These are phyloP conservation scores for Xylaria sp. DNA, from an alignment of 2,329 filamentous ascomycete genomes.

Conservation along the genomic window DNA sequence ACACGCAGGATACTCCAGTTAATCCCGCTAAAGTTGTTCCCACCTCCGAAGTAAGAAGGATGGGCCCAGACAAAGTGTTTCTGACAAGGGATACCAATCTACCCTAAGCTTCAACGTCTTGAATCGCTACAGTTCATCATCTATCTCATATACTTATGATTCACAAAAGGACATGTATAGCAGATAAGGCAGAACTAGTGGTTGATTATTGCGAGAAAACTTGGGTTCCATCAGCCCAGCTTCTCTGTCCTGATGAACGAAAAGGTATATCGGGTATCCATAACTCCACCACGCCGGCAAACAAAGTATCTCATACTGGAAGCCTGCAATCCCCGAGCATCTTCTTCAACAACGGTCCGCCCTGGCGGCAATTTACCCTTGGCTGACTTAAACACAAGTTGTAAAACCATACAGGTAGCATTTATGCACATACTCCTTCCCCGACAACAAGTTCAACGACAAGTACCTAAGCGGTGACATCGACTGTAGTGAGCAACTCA, in stretches of 20 bases:
- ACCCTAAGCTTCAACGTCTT: not conserved
- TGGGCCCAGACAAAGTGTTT: not conserved
- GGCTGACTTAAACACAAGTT: not conserved
- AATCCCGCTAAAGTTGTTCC: not conserved
- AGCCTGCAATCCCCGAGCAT: not conserved
- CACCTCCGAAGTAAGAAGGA: not conserved
- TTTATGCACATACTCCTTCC: not conserved
- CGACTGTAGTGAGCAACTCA: constrained; percentile 33
- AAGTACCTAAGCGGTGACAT: constrained; percentile 26
- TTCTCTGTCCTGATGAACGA: not conserved
- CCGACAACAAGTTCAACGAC: not conserved
- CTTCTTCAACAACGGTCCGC: not conserved
- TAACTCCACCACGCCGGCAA: constrained; percentile 1
- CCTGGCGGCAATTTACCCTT: not conserved
- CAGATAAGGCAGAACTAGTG: not conserved
- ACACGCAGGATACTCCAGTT: not conserved
- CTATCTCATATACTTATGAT: not conserved
- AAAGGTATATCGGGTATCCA: constrained; percentile 3
- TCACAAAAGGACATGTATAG: not conserved
- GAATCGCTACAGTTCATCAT: not conserved
- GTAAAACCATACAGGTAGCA: not conserved
- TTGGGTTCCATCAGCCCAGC: not conserved
- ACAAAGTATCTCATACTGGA: not conserved
- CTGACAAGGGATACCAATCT: not conserved
- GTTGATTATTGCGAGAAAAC: not conserved